phyloP scores from a whole-genome alignment of 805 yeast genomes.

The Myxozyma udenii region DNA sequence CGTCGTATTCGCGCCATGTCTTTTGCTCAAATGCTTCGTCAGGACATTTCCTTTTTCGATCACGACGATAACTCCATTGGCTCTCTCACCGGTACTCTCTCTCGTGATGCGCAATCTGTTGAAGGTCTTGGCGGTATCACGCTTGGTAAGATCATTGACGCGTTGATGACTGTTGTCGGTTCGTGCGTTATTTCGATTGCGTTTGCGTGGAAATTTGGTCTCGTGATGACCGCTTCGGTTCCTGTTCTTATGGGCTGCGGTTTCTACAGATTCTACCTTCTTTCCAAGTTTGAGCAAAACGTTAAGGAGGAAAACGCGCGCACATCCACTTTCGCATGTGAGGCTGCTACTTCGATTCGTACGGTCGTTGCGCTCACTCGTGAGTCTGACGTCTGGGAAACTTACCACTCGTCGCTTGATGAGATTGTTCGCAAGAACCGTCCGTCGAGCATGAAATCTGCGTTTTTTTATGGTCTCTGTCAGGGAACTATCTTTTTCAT shows the following conservation, averaged over 20 bases:
- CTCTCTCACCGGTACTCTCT: conserved; percentile 32
- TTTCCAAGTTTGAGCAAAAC: conserved; percentile 38
- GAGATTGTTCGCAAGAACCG: conserved; percentile 39
- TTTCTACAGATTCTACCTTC: conserved; percentile 40
- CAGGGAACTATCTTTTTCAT: conserved; percentile 44
- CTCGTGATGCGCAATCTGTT: conserved; percentile 35
- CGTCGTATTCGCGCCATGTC: conserved; percentile 31
- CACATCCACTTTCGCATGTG: conserved; percentile 44
- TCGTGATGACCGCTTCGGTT: conserved; percentile 42
- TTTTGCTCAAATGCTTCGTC: conserved; percentile 33
- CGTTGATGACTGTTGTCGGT: conserved; percentile 40
- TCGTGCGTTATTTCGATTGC: conserved; percentile 42
- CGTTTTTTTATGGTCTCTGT: conserved; percentile 40
- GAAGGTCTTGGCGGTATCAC: conserved; percentile 37
- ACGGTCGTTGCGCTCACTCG: conserved; percentile 45
- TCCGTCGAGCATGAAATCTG: conserved; percentile 31
- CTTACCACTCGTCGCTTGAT: conserved; percentile 32
- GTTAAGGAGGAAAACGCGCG: conserved; percentile 41
- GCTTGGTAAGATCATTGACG: conserved; percentile 35
- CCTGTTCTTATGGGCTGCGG: conserved; percentile 42
- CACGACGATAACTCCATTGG: conserved; percentile 34
- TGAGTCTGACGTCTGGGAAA: conserved; percentile 40
- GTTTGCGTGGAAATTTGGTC: conserved; percentile 43
- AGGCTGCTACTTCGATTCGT: conserved; percentile 42
- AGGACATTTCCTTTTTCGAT: conserved; percentile 36